phyloP scores from a whole-genome alignment of 1,284 basidiomycete genomes.

The Fomes fomentarius region DNA sequence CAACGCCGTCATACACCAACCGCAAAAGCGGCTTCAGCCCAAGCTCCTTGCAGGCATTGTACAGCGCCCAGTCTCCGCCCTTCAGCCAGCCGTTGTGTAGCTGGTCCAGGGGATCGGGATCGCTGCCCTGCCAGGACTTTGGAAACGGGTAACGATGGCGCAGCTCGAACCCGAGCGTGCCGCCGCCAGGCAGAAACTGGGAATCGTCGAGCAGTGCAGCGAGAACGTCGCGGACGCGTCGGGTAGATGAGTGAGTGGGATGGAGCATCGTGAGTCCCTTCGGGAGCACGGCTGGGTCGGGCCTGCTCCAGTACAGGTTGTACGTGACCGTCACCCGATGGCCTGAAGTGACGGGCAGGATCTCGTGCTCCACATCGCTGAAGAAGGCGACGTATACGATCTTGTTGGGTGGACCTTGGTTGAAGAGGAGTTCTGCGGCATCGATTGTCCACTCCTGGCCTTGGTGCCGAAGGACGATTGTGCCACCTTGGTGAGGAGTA shows the following conservation, averaged over 20 bases:
- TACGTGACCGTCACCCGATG: constrained; percentile 49
- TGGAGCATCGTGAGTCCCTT: not conserved
- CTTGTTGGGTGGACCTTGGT: not conserved
- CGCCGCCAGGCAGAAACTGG: constrained; percentile 28
- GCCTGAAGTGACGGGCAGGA: constrained; percentile 41
- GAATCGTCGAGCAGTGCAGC: constrained; percentile 1
- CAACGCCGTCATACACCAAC: too few relatives aligned
- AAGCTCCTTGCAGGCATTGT: not conserved
- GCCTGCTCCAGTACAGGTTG: constrained; percentile 34
- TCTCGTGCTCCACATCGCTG: constrained; percentile 51
- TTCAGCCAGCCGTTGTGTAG: constrained; percentile 3
- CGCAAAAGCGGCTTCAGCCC: not conserved
- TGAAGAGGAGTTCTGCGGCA: constrained; percentile 28
- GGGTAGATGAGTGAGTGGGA: not conserved
- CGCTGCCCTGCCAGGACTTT: not conserved
- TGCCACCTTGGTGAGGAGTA: constrained; percentile 43
- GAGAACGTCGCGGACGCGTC: not conserved
- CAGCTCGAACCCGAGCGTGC: constrained; percentile 41
- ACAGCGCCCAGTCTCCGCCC: constrained; percentile 7
- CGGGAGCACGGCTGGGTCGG: not conserved
- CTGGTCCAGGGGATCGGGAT: not conserved
- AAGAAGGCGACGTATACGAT: constrained; percentile 43
- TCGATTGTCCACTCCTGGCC: constrained; percentile 35
- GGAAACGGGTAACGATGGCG: constrained; percentile 26
- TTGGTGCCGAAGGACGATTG: constrained; percentile 37